Conservation (phyloP, 305 asterid species). For the Fraxinus xanthoxyloides region DNA sequence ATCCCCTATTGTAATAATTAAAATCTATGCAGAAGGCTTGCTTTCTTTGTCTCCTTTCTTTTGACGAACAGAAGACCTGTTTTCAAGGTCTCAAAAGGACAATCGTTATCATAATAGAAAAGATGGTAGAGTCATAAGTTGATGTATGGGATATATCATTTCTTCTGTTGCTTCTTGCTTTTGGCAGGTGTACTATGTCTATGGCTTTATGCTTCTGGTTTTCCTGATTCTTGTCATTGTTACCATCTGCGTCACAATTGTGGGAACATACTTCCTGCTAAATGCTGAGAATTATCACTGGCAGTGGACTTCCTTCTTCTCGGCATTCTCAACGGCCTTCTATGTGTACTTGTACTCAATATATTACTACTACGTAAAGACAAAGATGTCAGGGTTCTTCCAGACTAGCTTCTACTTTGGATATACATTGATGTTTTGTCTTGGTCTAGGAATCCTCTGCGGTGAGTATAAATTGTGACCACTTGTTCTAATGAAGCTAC, state of each 20-base stretch:
- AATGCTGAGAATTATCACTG: slow-evolving; percentile 51
- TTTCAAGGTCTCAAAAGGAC: neutral
- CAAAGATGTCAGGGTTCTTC: slow-evolving; percentile 49
- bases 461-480: slow-evolving; percentile 27
- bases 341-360: slow-evolving; percentile 40
- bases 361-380: slow-evolving; percentile 43
- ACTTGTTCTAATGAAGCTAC: neutral
- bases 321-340: slow-evolving; percentile 47
- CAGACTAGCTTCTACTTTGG: slow-evolving; percentile 53
- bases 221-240: slow-evolving; percentile 40
- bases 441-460: slow-evolving; percentile 48
- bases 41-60: neutral
- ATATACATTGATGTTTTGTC: slow-evolving; percentile 40
- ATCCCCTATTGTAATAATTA: neutral
- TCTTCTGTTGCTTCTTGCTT: neutral
- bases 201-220: slow-evolving; percentile 57
- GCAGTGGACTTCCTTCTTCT: slow-evolving; percentile 50
- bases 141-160: neutral
- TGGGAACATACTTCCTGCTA: slow-evolving; percentile 47
- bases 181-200: slow-evolving; percentile 59
- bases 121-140: neutral
- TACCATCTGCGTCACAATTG: slow-evolving; percentile 40
- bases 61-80: neutral
- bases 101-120: neutral
- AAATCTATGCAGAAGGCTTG: neutral